Evolutionary conservation across 495 filamentous ascomycete genomes (phyloP).

Genomic region (Daldinia bambusicola): DNA sequence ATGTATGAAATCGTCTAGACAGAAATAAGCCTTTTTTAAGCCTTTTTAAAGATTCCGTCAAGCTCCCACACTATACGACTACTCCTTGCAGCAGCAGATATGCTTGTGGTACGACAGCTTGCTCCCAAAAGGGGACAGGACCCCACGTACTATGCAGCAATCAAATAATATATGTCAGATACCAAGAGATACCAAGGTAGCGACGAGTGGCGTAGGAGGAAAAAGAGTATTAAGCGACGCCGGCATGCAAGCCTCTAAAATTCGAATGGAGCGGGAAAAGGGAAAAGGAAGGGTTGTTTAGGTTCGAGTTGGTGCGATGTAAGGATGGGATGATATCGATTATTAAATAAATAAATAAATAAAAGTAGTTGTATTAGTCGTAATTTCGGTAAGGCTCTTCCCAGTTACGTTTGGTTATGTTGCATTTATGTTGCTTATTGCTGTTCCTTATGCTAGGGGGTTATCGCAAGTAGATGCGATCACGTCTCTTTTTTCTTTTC

Average conservation of each 20-base stretch:
- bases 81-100: not conserved
- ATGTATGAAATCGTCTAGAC: constrained; percentile 17
- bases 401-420: not conserved
- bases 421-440: constrained; percentile 1
- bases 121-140: not conserved
- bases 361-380: constrained; percentile 15
- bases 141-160: constrained; percentile 27
- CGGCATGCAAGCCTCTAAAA: not conserved
- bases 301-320: constrained; percentile 6
- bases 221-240: constrained; percentile 7
- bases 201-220: not conserved
- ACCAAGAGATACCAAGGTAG: not conserved
- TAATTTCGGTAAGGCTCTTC: constrained; percentile 19
- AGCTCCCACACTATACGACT: constrained; percentile 14
- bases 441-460: not conserved
- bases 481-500: not conserved
- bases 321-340: constrained; percentile 13
- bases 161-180: constrained; percentile 10
- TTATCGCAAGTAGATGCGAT: not conserved
- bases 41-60: not conserved
- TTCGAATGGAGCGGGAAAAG: not conserved
- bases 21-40: not conserved
- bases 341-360: constrained; percentile 1
- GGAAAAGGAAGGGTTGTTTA: not conserved
- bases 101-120: constrained; percentile 6